These are phyloP conservation scores for Aspergillus nomiae DNA, from an alignment of 2,329 filamentous ascomycete species.

Conservation along the genomic window DNA sequence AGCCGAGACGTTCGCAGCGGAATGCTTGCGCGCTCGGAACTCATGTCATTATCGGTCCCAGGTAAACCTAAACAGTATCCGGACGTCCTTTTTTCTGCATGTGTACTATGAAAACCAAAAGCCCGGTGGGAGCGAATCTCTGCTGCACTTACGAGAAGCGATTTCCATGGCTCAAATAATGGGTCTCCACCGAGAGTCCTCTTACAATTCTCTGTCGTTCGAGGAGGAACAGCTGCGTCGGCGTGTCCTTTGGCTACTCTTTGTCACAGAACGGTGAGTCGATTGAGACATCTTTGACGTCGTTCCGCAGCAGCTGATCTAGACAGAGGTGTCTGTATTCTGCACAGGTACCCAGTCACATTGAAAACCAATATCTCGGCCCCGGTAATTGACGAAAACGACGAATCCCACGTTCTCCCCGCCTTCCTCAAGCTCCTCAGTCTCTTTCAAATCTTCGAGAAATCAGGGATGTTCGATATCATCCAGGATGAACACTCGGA, in stretches of 20 bases:
- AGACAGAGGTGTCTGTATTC: slow-evolving; percentile 50
- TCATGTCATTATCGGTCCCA: slow-evolving; percentile 30
- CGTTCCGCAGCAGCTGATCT: background rate
- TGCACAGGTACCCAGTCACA: slow-evolving; percentile 53
- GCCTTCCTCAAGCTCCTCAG: slow-evolving; percentile 54
- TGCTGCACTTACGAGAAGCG: slow-evolving; percentile 53
- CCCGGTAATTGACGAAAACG: slow-evolving; percentile 41
- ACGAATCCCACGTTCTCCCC: slow-evolving; percentile 49
- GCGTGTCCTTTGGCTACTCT: slow-evolving; percentile 52
- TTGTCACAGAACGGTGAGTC: slow-evolving; percentile 47
- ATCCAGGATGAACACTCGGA: slow-evolving; percentile 35
- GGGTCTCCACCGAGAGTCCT: slow-evolving; percentile 48
- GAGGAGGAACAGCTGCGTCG: slow-evolving; percentile 50
- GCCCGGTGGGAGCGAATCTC: slow-evolving; percentile 50
- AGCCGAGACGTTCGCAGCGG: slow-evolving; percentile 37
- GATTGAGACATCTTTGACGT: background rate
- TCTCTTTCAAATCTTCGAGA: slow-evolving; percentile 55
- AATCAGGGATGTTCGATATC: slow-evolving; percentile 52
- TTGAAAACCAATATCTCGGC: slow-evolving; percentile 45
- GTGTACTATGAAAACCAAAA: slow-evolving; percentile 55
- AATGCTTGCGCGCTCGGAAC: slow-evolving; percentile 37
- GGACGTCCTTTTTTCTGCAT: slow-evolving; percentile 55
- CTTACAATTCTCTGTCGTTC: slow-evolving; percentile 39
- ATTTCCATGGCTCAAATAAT: slow-evolving; percentile 57
- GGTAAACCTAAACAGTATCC: slow-evolving; percentile 45